Percentiles rank a stretch among this genome's conserved stretches.
Conservation (phyloP, 2,329 filamentous ascomycete genomes). For the Cladophialophora yegresii region DNA sequence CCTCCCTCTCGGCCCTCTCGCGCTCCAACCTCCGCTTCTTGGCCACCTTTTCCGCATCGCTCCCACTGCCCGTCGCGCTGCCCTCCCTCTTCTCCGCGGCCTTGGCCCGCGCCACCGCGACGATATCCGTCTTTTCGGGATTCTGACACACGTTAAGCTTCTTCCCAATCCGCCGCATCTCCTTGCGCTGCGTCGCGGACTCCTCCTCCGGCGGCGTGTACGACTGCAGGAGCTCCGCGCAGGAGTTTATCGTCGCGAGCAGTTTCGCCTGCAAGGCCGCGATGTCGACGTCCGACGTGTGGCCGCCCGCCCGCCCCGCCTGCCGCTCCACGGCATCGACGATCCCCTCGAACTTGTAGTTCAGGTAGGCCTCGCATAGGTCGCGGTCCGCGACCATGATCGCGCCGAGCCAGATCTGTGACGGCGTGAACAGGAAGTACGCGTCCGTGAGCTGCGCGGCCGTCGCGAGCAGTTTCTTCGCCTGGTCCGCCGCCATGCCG, state of each 20-base stretch:
- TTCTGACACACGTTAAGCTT: constrained; percentile 54
- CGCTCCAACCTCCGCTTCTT: constrained; percentile 41
- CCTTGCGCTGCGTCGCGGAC: constrained; percentile 45
- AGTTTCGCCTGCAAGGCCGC: constrained; percentile 36
- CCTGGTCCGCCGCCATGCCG: constrained; percentile 67
- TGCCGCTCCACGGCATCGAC: neutral
- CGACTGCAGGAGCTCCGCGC: constrained; percentile 44
- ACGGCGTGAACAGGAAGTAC: constrained; percentile 95
- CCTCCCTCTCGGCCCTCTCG: constrained; percentile 38
- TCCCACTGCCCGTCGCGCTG: constrained; percentile 22
- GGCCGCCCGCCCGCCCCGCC: neutral
- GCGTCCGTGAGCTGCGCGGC: constrained; percentile 85
- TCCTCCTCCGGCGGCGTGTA: constrained; percentile 45
- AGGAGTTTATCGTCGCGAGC: constrained; percentile 43
- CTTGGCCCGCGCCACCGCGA: constrained; percentile 40
- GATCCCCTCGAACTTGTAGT: constrained; percentile 45
- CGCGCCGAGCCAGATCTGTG: constrained; percentile 87
- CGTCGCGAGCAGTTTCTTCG: constrained; percentile 72
- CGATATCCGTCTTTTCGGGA: constrained; percentile 50
- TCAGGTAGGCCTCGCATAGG: constrained; percentile 49
- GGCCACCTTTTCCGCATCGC: constrained; percentile 39
- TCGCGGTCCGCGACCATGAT: constrained; percentile 70
- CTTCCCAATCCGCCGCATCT: constrained; percentile 51
- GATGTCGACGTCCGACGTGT: neutral
- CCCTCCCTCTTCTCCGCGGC: constrained; percentile 47